Conservation (phyloP, 805 yeast genomes). For the Saturnispora dispora region DNA sequence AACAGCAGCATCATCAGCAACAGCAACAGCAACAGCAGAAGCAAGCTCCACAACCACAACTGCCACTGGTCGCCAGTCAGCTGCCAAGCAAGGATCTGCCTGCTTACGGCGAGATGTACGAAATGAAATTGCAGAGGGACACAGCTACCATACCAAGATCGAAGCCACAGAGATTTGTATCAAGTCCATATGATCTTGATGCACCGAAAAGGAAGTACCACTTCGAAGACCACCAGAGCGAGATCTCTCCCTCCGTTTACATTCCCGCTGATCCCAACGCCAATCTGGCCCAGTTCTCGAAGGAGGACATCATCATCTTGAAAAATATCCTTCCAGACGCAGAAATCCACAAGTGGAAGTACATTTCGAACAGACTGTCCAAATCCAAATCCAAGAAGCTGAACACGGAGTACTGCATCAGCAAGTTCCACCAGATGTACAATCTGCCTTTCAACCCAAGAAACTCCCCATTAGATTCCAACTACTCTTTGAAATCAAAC, state of each 20-base stretch:
- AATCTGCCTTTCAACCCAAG: constrained; percentile 23
- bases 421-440: constrained; percentile 27
- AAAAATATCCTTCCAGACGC: constrained; percentile 24
- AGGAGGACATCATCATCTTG: constrained; percentile 24
- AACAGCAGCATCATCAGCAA: constrained; percentile 3
- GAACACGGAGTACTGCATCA: constrained; percentile 24
- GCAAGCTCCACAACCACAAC: constrained; percentile 1
- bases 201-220: constrained; percentile 8
- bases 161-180: neutral
- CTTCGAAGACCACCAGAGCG: constrained; percentile 14
- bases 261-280: constrained; percentile 20
- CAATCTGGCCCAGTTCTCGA: constrained; percentile 22
- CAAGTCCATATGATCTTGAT: neutral
- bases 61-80: neutral
- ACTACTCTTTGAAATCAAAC: constrained; percentile 15
- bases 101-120: neutral
- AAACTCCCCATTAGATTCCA: constrained; percentile 19
- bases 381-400: constrained; percentile 25
- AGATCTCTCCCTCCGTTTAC: constrained; percentile 14
- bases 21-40: constrained; percentile 5
- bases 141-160: neutral
- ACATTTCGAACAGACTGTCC: constrained; percentile 24
- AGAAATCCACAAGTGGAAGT: constrained; percentile 29
- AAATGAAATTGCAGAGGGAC: neutral
- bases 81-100: neutral